These are phyloP conservation scores for Macadamia integrifolia DNA, from an alignment of 164 flowering plant species.

Conservation along the genomic window DNA sequence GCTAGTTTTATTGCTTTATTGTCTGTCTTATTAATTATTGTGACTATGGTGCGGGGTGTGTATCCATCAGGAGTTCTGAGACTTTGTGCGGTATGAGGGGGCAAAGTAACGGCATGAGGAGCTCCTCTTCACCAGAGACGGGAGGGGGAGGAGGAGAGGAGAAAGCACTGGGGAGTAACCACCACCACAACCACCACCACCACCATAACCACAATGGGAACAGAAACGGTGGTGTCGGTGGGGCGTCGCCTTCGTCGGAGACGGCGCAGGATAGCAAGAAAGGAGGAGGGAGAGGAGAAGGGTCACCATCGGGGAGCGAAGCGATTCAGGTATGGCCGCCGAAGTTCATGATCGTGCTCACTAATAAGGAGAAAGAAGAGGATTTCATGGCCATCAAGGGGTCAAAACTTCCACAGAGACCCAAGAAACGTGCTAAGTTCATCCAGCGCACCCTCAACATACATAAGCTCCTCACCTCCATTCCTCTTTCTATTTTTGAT, in stretches of 20 bases:
- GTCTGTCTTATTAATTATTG: background rate
- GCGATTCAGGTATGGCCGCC: constrained; percentile 71
- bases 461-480: constrained; percentile 25
- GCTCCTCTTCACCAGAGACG: constrained; percentile 26
- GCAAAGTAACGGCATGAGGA: constrained; percentile 43
- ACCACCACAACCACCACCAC: background rate
- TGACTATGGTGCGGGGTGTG: constrained; percentile 1
- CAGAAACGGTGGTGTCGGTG: constrained; percentile 8
- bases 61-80: constrained; percentile 46
- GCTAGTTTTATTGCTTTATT: background rate
- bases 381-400: constrained; percentile 90
- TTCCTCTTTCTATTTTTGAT: background rate
- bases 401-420: constrained; percentile 86
- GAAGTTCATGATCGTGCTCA: constrained; percentile 68
- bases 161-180: constrained; percentile 5
- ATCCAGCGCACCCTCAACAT: constrained; percentile 81
- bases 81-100: constrained; percentile 53
- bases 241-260: constrained; percentile 54
- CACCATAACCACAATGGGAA: background rate
- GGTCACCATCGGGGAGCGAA: constrained; percentile 62
- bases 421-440: constrained; percentile 85
- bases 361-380: constrained; percentile 91
- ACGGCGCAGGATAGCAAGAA: constrained; percentile 56
- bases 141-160: constrained; percentile 6
- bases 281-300: constrained; percentile 21